phyloP scores from a whole-genome alignment of 345 rosid genomes.

The Eucalyptus erythrocorys region DNA sequence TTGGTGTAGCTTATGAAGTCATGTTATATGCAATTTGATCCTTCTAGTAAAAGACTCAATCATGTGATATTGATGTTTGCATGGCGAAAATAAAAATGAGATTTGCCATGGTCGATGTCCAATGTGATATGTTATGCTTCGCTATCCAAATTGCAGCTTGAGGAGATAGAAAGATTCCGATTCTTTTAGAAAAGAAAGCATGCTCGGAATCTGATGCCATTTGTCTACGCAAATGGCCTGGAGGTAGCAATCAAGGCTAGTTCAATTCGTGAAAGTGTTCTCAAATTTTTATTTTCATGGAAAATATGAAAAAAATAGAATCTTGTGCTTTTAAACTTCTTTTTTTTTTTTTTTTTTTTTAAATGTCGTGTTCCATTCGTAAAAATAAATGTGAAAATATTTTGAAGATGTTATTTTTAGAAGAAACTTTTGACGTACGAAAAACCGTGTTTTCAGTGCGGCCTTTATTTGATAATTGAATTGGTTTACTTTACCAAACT shows the following conservation, averaged over 20 bases:
- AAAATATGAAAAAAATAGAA: neutral
- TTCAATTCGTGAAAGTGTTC: neutral
- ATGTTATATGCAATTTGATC: neutral
- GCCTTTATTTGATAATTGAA: neutral
- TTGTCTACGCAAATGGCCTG: neutral
- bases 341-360: too few species aligned
- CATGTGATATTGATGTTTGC: neutral
- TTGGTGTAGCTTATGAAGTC: neutral
- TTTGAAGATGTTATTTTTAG: neutral
- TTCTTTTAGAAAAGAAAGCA: neutral
- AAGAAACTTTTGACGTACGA: too few species aligned
- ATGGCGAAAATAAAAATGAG: neutral
- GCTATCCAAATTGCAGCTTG: neutral
- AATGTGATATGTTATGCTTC: neutral
- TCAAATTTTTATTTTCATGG: neutral
- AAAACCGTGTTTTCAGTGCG: too few species aligned
- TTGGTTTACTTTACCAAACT: neutral
- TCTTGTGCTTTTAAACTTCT: too few species aligned
- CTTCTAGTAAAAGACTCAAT: neutral
- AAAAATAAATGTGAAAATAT: neutral
- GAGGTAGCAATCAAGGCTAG: neutral
- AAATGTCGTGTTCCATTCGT: too few species aligned
- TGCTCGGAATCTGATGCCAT: neutral
- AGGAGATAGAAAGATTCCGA: neutral
- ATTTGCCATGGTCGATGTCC: neutral